Base-by-base conservation (phyloP, 768 basidiomycete species). In the Rhodotorula taiwanensis region DNA sequence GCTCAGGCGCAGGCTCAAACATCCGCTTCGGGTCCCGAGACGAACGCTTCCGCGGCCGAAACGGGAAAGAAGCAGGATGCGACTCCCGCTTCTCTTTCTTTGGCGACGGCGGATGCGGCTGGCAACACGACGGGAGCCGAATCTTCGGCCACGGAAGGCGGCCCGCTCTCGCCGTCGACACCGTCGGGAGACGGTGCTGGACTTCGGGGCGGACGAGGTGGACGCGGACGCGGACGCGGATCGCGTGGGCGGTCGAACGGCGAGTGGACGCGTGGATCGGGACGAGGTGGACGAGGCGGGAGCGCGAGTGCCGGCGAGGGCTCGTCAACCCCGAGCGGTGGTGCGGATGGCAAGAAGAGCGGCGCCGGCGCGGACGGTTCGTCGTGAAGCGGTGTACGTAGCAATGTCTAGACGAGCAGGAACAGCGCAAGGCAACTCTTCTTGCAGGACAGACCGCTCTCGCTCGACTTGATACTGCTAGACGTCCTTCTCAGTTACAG, bases 231-330 rank as follows among this genome's bases (percentile, higher is more conserved):
- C 33, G 50, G 50, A n/a, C 50, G 28, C 5, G 62, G 47, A 44
- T 18, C 23, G 33, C n/a, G n/a, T n/a, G 50, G 43, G 2, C 50
- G 64, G 34, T 43, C 36, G 20, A 60, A 65, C 36, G 63, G 63
- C 3, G 63, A 64, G 23, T 64, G 64, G 64, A 49, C 48, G 48
- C 6, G 48, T 2, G 48, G 58, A 39, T 44, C 44, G 52, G 33
- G 59, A 2, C 20, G 18, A 27, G 36, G 50, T 21, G 50, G 33
- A 25, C 41, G 27, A 28, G 36, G 58, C 18, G 33, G 33, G 2
- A 20, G 20, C 20, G 58, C n/a, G 23, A 48, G 41, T 20, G 42
- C 16, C 27, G 25, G 41, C 25, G 41, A 62, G 31, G 49, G 34
- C 11, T 21, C 13, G n/a, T 28, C 30, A 50, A 51, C 30, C 6